Percentiles rank a stretch among this genome's conserved stretches.
These are phyloP conservation scores for Halophytophthora polymorphica DNA, from an alignment of 352 stramenopile genomes.

Conservation along the genomic window DNA sequence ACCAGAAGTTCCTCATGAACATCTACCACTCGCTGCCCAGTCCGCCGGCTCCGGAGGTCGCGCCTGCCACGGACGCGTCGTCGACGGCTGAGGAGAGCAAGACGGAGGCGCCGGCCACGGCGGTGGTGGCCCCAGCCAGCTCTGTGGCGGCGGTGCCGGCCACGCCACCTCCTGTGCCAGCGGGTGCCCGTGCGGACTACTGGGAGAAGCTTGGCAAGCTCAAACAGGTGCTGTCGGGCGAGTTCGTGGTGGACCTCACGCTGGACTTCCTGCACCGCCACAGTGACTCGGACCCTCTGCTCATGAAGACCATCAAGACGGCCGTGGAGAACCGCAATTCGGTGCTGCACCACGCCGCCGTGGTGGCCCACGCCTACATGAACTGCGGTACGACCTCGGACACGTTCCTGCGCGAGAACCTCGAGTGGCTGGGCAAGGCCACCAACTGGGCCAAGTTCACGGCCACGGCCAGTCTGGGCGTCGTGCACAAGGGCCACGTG, in stretches of 20 bases:
- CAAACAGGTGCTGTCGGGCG: constrained; percentile 81
- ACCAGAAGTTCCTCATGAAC: constrained; percentile 95
- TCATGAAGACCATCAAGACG: constrained; percentile 95
- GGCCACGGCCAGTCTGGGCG: constrained; percentile 96
- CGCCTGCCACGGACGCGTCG: constrained; percentile 16
- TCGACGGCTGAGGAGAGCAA: constrained; percentile 38
- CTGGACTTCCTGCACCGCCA: constrained; percentile 92
- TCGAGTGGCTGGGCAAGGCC: constrained; percentile 98
- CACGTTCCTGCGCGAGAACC: constrained; percentile 97
- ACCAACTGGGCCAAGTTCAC: constrained; percentile 99
- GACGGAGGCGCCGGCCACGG: constrained; percentile 20
- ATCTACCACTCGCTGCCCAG: constrained; percentile 88
- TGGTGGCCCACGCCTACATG: constrained; percentile 97
- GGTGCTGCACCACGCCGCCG: constrained; percentile 96
- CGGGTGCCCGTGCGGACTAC: constrained; percentile 67
- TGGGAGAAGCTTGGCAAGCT: constrained; percentile 83
- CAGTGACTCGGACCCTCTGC: constrained; percentile 87
- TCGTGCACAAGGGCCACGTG: constrained; percentile 98
- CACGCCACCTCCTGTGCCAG: constrained; percentile 33
- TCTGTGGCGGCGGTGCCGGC: constrained; percentile 26
- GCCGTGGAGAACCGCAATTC: constrained; percentile 94
- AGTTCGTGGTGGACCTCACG: constrained; percentile 92
- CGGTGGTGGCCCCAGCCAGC: constrained; percentile 10
- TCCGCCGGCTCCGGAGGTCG: constrained; percentile 33
- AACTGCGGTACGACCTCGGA: constrained; percentile 98